Conservation (phyloP, 108 stramenopile species). For the Cyclotella choctawhatcheeana region DNA sequence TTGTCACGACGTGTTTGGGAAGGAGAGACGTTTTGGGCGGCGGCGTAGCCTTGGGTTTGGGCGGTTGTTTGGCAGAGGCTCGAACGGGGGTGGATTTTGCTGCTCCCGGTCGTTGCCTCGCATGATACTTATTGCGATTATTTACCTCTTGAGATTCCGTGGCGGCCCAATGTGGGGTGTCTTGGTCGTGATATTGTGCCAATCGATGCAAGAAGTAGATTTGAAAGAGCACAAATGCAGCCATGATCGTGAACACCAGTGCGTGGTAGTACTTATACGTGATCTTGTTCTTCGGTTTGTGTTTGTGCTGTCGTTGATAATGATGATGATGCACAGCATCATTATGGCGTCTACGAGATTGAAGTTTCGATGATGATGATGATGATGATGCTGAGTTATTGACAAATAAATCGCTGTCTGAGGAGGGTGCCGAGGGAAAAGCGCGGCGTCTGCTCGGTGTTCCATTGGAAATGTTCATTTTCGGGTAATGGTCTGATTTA, state of each 20-base stretch:
- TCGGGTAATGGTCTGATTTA: too few species aligned
- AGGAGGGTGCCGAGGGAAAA: neutral
- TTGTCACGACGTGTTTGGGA: conserved; percentile 37
- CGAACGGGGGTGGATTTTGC: neutral
- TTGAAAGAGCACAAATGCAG: conserved; percentile 14
- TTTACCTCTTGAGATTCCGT: neutral
- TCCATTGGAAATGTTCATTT: neutral
- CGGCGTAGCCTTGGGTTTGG: neutral
- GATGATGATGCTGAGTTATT: neutral
- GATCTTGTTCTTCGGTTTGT: neutral
- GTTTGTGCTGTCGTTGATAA: neutral
- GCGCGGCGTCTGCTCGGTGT: neutral
- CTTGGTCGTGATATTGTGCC: neutral
- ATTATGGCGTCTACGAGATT: too few species aligned
- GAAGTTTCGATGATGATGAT: too few species aligned
- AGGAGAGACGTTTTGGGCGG: conserved; percentile 22
- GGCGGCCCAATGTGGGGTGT: neutral
- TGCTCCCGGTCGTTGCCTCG: too few species aligned
- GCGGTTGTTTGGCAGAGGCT: conserved; percentile 1
- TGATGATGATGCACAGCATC: too few species aligned
- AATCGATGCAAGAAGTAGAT: conserved; percentile 15
- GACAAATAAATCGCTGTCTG: neutral
- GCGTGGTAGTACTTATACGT: neutral
- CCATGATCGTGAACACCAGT: neutral
- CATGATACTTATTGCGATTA: neutral